Base-by-base conservation (phyloP, 257 asterid genomes). In the Petunia secreta region DNA sequence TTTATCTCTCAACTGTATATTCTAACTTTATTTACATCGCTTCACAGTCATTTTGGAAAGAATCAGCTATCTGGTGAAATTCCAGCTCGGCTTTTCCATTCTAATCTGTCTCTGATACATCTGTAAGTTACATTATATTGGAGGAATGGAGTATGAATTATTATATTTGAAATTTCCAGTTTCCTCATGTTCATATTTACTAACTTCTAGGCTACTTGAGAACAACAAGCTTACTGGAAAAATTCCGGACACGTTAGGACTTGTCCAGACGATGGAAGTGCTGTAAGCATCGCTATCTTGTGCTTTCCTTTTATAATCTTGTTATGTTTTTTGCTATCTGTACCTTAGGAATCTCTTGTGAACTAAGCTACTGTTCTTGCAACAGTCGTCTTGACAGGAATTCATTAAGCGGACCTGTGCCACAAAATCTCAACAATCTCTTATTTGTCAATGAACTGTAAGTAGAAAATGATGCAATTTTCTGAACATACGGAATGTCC, bases 311-410 rank as follows among this genome's bases (percentile, higher is more conserved):
- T n/a, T 65, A 59, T 55, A 46, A 14, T 36, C 41, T n/a, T 34
- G 38, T 67, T 16, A 38, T 44, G 13, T 2, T 64, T 25, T 25
- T 15, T 36, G 10, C 57, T 25, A n/a, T 64, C 52, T 41, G 3
- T 64, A 52, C 25, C 75, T 48, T 46, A 39, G 50, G 0, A 73
- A 14, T 73, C 62, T 46, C 14, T 65, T 64, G 78, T 67, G 41
- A 79, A 76, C 77, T 64, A 38, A 43, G 71, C 60, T 71, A 11
- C 57, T 73, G 80, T 38, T 38, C 54, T 64, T 77, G 63, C 78
- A 40, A 85, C 83, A 94, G 98, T 75, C 94, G 98, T 57, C 93
- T 94, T 9, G 97, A 94, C 87, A 85, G 84, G 84, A 94, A 94
- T 84, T 75, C 71, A 16, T 78, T 94, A 41, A 86, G 57, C 14